These are phyloP conservation scores for Tetracladium marchalianum DNA, from an alignment of 495 filamentous ascomycete genomes.

Conservation along the genomic window DNA sequence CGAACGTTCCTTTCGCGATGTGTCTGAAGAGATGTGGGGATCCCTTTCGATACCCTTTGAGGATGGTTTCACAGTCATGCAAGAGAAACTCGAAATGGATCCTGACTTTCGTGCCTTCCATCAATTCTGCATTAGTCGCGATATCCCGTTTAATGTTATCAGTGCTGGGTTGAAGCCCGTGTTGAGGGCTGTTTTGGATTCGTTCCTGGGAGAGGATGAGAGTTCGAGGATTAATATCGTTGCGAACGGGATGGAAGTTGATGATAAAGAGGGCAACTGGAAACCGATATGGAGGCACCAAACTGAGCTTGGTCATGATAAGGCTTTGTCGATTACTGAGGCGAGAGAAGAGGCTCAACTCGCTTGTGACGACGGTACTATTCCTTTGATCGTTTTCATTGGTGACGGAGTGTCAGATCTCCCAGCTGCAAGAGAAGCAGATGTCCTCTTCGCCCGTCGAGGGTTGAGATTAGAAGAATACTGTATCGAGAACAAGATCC, in stretches of 20 bases:
- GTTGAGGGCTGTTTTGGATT: conserved; percentile 49
- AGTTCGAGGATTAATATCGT: conserved; percentile 52
- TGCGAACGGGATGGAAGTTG: conserved; percentile 60
- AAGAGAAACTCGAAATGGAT: conserved; percentile 53
- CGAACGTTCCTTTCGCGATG: conserved; percentile 60
- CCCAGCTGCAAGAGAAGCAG: conserved; percentile 61
- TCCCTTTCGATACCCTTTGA: conserved; percentile 60
- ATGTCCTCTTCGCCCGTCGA: conserved; percentile 64
- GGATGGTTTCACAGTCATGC: conserved; percentile 65
- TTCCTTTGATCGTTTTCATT: conserved; percentile 67
- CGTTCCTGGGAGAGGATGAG: conserved; percentile 51
- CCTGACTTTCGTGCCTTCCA: conserved; percentile 58
- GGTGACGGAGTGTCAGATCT: conserved; percentile 73
- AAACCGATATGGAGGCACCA: conserved; percentile 65
- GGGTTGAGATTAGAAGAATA: conserved; percentile 64
- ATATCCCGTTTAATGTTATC: conserved; percentile 66
- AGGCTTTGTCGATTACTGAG: conserved; percentile 54
- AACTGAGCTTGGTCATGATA: conserved; percentile 60
- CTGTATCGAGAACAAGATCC: conserved; percentile 53
- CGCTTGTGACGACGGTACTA: conserved; percentile 46
- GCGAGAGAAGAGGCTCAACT: conserved; percentile 43
- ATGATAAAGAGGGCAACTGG: conserved; percentile 44
- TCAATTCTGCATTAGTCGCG: conserved; percentile 50
- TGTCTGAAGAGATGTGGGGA: conserved; percentile 70
- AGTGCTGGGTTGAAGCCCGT: conserved; percentile 63